Conservation (phyloP, 768 basidiomycete genomes). For the Mycena haematopus region DNA sequence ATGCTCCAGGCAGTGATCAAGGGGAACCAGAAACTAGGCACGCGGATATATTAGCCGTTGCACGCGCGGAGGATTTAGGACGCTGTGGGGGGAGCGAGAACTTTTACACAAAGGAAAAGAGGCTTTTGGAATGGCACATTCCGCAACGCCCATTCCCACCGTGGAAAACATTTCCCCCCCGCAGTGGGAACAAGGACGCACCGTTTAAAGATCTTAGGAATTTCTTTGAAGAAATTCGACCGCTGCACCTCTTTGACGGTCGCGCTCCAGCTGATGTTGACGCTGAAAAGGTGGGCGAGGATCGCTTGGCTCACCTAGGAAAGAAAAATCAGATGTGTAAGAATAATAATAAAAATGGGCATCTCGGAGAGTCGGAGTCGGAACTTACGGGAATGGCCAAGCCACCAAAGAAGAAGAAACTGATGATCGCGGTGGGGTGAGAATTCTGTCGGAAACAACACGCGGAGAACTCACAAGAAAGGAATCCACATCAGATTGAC, state of each 20-base stretch:
- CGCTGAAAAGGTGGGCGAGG: conserved; percentile 67
- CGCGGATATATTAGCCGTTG: background rate
- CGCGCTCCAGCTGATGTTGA: conserved; percentile 64
- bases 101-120: no score
- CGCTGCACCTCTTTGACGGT: conserved; percentile 82
- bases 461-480: conserved; percentile 65
- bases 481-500: conserved; percentile 74
- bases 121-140: no score
- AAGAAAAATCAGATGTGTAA: background rate
- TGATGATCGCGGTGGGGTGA: conserved; percentile 32
- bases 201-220: conserved; percentile 80
- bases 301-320: conserved; percentile 62
- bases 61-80: no score
- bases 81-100: no score
- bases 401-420: conserved; percentile 83
- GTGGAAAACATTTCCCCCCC: no score
- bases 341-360: background rate
- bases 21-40: conserved; percentile 62
- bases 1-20: conserved; percentile 59
- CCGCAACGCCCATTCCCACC: no score
- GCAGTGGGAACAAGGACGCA: conserved; percentile 36
- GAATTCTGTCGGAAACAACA: background rate
- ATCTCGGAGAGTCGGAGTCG: no score
- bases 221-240: conserved; percentile 90
- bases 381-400: conserved; percentile 63